Evolutionary conservation across 2,329 filamentous ascomycete species (phyloP).

Genomic region (Xylariomycetidae sp.): DNA sequence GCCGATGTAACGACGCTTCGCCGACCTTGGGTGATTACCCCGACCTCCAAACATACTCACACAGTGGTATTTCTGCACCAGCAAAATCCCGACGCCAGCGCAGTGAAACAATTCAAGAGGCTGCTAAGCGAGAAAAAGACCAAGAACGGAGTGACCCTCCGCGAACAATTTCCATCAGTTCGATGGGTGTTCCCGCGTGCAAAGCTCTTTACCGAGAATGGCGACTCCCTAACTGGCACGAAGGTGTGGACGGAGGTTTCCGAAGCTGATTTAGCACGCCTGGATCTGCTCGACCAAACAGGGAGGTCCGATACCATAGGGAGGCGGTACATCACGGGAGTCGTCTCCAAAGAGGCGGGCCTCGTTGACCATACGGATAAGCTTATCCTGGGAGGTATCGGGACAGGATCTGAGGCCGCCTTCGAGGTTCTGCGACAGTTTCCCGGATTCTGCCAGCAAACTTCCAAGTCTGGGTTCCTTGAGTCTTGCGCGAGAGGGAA

Average conservation of each 20-base stretch:
- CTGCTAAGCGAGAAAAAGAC: neutral
- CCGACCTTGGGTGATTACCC: neutral
- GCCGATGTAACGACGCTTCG: neutral
- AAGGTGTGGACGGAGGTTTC: neutral
- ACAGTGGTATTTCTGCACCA: constrained; percentile 1
- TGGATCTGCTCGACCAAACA: neutral
- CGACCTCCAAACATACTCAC: neutral
- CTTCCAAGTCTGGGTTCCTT: too few relatives aligned
- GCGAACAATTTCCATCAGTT: neutral
- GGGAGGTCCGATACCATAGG: too few relatives aligned
- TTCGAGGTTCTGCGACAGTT: neutral
- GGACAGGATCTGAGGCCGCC: neutral
- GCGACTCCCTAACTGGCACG: neutral
- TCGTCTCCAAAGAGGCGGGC: neutral
- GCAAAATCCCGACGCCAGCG: neutral
- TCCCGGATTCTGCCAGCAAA: neutral
- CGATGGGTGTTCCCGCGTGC: constrained; percentile 1
- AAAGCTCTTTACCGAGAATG: neutral
- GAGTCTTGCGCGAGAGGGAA: neutral
- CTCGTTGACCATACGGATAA: neutral
- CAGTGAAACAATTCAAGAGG: too few relatives aligned
- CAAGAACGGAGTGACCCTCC: neutral
- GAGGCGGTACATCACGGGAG: neutral
- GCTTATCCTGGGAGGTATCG: neutral
- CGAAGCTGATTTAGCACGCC: neutral